Percentiles rank a stretch among this genome's conserved stretches.
These are phyloP conservation scores for Zea luxurians DNA, from an alignment of 176 grass and related monocot species.

Conservation along the genomic window DNA sequence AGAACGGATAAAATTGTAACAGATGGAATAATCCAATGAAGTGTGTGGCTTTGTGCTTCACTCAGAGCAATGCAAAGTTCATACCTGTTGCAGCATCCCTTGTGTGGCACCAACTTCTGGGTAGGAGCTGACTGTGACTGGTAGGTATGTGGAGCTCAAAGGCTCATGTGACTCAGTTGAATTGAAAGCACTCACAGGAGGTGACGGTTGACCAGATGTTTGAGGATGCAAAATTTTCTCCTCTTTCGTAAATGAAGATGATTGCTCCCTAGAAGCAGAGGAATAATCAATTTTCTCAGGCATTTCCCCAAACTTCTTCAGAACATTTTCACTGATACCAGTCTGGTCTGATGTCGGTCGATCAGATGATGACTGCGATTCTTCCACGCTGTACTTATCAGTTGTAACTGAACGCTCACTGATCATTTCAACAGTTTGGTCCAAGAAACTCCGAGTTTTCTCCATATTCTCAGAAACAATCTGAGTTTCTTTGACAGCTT, in stretches of 20 bases:
- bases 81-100: slow-evolving; percentile 81
- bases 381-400: slow-evolving; percentile 64
- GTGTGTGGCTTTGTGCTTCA: not conserved
- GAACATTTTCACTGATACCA: slow-evolving; percentile 47
- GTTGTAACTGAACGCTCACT: slow-evolving; percentile 47
- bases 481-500: slow-evolving; percentile 60
- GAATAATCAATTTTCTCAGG: slow-evolving; percentile 53
- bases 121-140: slow-evolving; percentile 43
- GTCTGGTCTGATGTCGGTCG: slow-evolving; percentile 33
- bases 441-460: slow-evolving; percentile 39
- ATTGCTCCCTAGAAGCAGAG: slow-evolving; percentile 41
- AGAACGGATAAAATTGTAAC: not conserved
- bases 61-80: not conserved
- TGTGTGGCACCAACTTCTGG: slow-evolving; percentile 55
- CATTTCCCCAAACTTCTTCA: slow-evolving; percentile 50
- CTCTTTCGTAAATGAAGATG: slow-evolving; percentile 46
- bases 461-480: slow-evolving; percentile 47
- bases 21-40: not conserved
- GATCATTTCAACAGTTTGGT: slow-evolving; percentile 58
- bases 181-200: slow-evolving; percentile 58
- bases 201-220: slow-evolving; percentile 46
- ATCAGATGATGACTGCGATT: slow-evolving; percentile 36
- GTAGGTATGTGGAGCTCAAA: slow-evolving; percentile 40
- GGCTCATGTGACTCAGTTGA: slow-evolving; percentile 63
- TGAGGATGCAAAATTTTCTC: slow-evolving; percentile 63